phyloP scores from a whole-genome alignment of 2,329 filamentous ascomycete species.

The Fusarium robinianum region DNA sequence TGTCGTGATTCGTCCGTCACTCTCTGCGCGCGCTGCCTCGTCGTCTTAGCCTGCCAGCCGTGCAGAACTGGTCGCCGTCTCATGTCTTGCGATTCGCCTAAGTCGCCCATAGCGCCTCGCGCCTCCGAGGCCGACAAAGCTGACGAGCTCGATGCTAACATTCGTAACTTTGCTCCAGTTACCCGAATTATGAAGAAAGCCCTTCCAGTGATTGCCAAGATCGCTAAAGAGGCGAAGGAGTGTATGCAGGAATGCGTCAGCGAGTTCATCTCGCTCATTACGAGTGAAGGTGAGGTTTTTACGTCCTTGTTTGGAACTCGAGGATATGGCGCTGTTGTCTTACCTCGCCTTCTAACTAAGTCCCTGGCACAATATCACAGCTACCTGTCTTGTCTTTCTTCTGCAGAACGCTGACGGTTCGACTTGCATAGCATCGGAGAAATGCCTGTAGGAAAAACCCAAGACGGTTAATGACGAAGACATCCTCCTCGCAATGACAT shows the following conservation, averaged over 20 bases:
- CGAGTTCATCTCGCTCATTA: conserved; percentile 99
- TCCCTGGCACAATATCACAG: too few species aligned
- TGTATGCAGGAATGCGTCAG: conserved; percentile 99
- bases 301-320: too few species aligned
- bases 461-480: conserved; percentile 99
- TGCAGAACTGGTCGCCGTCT: conserved; percentile 48
- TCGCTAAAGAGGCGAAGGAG: conserved; percentile 98
- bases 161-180: conserved; percentile 92
- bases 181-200: conserved; percentile 99
- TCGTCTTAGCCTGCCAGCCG: conserved; percentile 38
- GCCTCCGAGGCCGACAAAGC: conserved; percentile 53
- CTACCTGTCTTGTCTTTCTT: conserved; percentile 21
- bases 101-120: conserved; percentile 54
- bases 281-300: conserved; percentile 95
- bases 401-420: conserved; percentile 26
- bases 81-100: conserved; percentile 65
- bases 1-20: conserved; percentile 50
- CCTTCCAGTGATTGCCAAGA: conserved; percentile 97
- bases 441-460: conserved; percentile 98
- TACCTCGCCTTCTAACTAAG: conserved; percentile 12
- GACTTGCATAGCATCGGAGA: conserved; percentile 78
- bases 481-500: conserved; percentile 98
- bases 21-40: conserved; percentile 35
- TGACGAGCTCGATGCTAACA: conserved; percentile 82
- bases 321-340: too few species aligned